Base-by-base conservation (phyloP, 2,329 filamentous ascomycete genomes). In the Chaetomiaceae sp. region DNA sequence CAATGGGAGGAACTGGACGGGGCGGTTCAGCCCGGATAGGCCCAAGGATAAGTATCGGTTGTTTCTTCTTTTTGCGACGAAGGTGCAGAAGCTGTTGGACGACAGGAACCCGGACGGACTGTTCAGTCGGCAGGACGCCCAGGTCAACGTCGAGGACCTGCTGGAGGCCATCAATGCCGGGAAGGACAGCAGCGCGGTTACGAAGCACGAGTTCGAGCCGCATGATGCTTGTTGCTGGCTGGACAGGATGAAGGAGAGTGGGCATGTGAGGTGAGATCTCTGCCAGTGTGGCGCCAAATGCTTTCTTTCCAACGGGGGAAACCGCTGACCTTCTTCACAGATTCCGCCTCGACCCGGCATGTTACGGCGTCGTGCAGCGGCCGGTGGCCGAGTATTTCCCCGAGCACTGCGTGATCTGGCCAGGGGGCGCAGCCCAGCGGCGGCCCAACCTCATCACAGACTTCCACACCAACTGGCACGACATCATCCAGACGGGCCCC, bases 71-170 rank as follows among this genome's bases (percentile, higher is more conserved):
- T 73, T 73, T 55, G 63, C 64, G 2, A 57, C 54, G 11, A 61
- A 68, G 13, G 56, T 73, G 42, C 59, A 66, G 58, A 60, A 59
- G 43, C 45, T 70, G 14, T 58, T 72, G 41, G 62, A 68, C 33
- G 65, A 71, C 36, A 53, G 46, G 13, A 60, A 63, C 33, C 58
- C 60, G 2, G 29, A 51, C 4, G 57, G 58, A 3, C 54, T 70
- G 10, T 67, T 71, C 30, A 51, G 52, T 8, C 41, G 47, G 4
- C 40, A 42, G 4, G 48, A 62, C 2, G 58, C 52, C 6, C 33
- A 48, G 4, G 63, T 67, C 8, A 46, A 58, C 4, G 55, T 69
- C 25, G 62, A 66, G 32, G 41, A 51, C 9, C 55, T 71, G 25
- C 60, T 68, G 20, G 47, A 58, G 5, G 59, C 54, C 36, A 61